Percentiles rank a stretch among this genome's conserved stretches.
phyloP scores from a whole-genome alignment of 1,139 yeast genomes.

The Diutina scorzettiae region DNA sequence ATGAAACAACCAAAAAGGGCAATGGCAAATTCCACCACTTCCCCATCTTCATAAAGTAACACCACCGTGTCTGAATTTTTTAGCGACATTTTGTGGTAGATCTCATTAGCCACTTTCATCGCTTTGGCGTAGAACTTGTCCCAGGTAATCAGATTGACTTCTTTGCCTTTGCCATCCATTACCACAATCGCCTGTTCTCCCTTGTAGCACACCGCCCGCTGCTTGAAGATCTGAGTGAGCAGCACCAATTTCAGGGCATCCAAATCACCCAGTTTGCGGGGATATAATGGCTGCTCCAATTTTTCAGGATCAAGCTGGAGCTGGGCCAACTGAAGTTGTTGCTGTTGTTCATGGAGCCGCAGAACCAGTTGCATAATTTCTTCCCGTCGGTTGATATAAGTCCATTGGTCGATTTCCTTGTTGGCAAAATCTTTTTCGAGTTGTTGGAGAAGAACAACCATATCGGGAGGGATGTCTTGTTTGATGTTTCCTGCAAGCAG shows the following conservation, averaged over 20 bases:
- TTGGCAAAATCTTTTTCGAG: conserved; percentile 33
- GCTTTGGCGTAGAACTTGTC: conserved; percentile 76
- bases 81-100: conserved; percentile 55
- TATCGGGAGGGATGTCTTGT: conserved; percentile 34
- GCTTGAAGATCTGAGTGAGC: conserved; percentile 59
- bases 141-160: conserved; percentile 70
- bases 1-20: conserved; percentile 87
- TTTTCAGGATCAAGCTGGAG: conserved; percentile 27
- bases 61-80: conserved; percentile 79
- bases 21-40: conserved; percentile 72
- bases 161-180: conserved; percentile 74
- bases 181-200: conserved; percentile 62
- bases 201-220: conserved; percentile 55
- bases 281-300: conserved; percentile 44
- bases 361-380: conserved; percentile 31
- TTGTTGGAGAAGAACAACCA: conserved; percentile 31
- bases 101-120: conserved; percentile 81
- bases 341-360: conserved; percentile 24
- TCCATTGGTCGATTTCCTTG: conserved; percentile 36
- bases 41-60: conserved; percentile 72
- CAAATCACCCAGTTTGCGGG: conserved; percentile 32
- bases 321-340: conserved; percentile 12
- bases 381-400: conserved; percentile 34
- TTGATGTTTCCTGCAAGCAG: conserved; percentile 1
- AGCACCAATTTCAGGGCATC: neutral